These are phyloP conservation scores for Fusarium duplospermum DNA, from an alignment of 2,329 filamentous ascomycete genomes.

Conservation along the genomic window DNA sequence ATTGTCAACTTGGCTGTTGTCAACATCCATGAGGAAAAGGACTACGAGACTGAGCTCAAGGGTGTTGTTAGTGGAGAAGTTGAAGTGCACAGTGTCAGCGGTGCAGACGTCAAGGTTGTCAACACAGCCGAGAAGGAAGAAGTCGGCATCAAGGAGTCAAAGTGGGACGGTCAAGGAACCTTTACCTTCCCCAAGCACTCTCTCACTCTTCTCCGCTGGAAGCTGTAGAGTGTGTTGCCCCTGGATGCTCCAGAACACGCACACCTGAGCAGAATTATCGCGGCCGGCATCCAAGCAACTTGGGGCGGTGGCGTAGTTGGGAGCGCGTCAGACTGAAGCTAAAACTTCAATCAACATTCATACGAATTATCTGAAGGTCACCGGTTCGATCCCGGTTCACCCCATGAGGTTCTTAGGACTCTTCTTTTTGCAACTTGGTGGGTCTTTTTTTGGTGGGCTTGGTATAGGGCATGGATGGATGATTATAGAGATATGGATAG, in stretches of 20 bases:
- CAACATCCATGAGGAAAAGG: conserved; percentile 73
- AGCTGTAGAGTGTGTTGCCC: conserved; percentile 48
- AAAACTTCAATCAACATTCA: background rate
- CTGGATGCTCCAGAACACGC: background rate
- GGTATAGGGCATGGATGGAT: background rate
- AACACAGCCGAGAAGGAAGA: conserved; percentile 74
- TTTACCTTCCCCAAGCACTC: conserved; percentile 78
- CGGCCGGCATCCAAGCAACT: background rate
- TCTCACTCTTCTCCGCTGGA: conserved; percentile 74
- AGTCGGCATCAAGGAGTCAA: conserved; percentile 59
- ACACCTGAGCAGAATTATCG: background rate
- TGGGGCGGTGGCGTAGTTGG: conserved; percentile 2
- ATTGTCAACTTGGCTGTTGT: conserved; percentile 76
- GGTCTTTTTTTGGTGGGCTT: background rate
- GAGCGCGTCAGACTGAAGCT: conserved; percentile 4
- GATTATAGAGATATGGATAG: background rate
- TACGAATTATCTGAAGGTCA: background rate
- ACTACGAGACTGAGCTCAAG: conserved; percentile 69
- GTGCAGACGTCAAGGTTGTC: conserved; percentile 59
- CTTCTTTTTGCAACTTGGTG: background rate
- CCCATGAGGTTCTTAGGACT: background rate
- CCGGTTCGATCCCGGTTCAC: conserved; percentile 5
- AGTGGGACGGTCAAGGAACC: conserved; percentile 71
- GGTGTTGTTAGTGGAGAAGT: conserved; percentile 61
- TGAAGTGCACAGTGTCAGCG: conserved; percentile 69